Base-by-base conservation (phyloP, 139 green algal genomes). In the Marvania coccoides region DNA sequence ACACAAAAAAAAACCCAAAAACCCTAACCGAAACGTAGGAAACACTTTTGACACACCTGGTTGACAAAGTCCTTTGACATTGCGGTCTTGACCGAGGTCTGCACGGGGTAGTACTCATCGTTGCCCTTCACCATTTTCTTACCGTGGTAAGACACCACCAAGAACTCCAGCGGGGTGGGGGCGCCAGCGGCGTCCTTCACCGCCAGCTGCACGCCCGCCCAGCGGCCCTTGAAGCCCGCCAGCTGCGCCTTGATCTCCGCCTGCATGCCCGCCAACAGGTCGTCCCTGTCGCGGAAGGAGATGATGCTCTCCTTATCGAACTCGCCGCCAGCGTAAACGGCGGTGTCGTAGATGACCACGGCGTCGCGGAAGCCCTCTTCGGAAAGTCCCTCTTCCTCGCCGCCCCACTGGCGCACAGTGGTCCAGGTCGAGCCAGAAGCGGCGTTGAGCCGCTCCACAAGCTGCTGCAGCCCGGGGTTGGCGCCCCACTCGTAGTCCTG, bases 201-300 rank as follows among this genome's bases (percentile, higher is more conserved):
- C 26, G 47, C 23, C 26, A 64, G 57, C 4, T 39, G 37, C 37
- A 26, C 26, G 19, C 57, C 57, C 33, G 57, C 57, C 57, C 57
- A 64, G n/a, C 57, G 24, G 5, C 57, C 57, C 47, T 47, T 26
- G 26, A 56, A 64, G 10, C 2, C 15, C 3, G n/a, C 24, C 24
- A 64, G 26, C 28, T 64, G 57, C 19, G 30, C 23, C 57, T 64
- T 64, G 57, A 64, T 64, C n/a, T 64, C 57, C 23, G 57, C 6
- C 3, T 58, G n/a, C 57, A 64, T 64, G 33, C 57, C 57, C 47
- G 57, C 57, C 57, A 64, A 64, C 34, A 64, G 57, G 26, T 64
- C 23, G 23, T 64, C 57, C 34, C 12, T 39, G 26, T 64, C 57
- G 26, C 33, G 26, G 57, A 64, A 64, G 24, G 30, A 30, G 1